These are phyloP conservation scores for Boechera stricta DNA, from an alignment of 345 rosid species.

Conservation along the genomic window DNA sequence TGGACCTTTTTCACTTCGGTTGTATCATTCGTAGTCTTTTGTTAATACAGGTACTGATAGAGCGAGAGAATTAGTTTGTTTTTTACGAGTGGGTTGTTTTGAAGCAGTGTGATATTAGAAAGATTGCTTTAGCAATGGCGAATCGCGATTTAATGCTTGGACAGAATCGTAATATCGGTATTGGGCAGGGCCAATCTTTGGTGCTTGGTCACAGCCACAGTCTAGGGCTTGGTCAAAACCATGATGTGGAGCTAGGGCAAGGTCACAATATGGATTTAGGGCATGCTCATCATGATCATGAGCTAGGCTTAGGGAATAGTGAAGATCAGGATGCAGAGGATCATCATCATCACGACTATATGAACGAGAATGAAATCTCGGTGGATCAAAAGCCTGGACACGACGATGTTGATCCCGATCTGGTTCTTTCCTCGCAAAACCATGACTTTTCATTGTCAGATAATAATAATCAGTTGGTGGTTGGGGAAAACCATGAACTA, in stretches of 20 bases:
- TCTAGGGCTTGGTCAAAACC: slow-evolving; percentile 68
- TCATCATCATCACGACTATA: slow-evolving; percentile 62
- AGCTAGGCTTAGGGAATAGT: slow-evolving; percentile 65
- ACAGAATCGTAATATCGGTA: slow-evolving; percentile 63
- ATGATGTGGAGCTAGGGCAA: slow-evolving; percentile 65
- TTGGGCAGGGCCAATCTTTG: slow-evolving; percentile 69
- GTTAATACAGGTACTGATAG: slow-evolving; percentile 33
- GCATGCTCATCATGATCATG: slow-evolving; percentile 56
- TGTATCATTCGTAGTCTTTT: slow-evolving; percentile 23
- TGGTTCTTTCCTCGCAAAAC: slow-evolving; percentile 47
- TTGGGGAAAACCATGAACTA: slow-evolving; percentile 53
- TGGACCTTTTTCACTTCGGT: not conserved
- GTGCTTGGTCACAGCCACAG: slow-evolving; percentile 69
- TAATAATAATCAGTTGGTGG: slow-evolving; percentile 61
- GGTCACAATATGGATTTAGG: slow-evolving; percentile 68
- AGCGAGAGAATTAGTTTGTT: slow-evolving; percentile 19
- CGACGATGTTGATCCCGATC: slow-evolving; percentile 43
- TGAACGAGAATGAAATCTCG: slow-evolving; percentile 59
- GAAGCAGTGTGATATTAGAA: slow-evolving; percentile 9
- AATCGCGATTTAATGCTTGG: slow-evolving; percentile 83
- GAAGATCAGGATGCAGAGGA: slow-evolving; percentile 67
- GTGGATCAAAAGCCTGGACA: slow-evolving; percentile 50
- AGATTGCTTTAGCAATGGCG: slow-evolving; percentile 54
- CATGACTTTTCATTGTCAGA: slow-evolving; percentile 57
- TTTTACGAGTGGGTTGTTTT: slow-evolving; percentile 9